Evolutionary conservation across 345 rosid genomes (phyloP).

Genomic region (Syzygium jambos): DNA sequence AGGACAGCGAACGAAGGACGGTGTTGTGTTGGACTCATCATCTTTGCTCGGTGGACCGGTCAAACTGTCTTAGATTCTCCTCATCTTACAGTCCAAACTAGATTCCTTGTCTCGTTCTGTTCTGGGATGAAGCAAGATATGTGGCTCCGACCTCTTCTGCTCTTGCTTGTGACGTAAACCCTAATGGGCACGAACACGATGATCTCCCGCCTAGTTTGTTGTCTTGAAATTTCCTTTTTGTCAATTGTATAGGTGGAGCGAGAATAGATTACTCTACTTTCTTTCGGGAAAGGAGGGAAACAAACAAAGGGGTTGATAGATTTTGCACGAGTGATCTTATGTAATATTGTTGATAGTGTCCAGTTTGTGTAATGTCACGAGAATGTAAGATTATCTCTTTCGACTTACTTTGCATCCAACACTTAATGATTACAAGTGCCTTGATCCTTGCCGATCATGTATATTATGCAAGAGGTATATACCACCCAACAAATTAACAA

Average conservation of each 20-base stretch:
- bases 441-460: background rate
- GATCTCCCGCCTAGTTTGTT: background rate
- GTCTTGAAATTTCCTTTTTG: background rate
- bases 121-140: background rate
- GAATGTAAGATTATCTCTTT: background rate
- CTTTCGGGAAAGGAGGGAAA: background rate
- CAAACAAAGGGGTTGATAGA: background rate
- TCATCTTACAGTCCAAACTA: background rate
- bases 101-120: background rate
- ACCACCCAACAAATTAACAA: background rate
- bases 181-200: background rate
- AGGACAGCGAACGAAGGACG: background rate
- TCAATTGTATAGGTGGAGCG: background rate
- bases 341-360: background rate
- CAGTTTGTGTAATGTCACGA: background rate
- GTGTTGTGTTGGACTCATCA: background rate
- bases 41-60: background rate
- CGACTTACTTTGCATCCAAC: background rate
- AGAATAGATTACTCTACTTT: background rate
- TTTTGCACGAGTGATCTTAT: background rate
- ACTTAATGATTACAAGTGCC: background rate
- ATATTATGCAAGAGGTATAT: background rate
- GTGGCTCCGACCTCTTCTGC: background rate
- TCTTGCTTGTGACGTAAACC: background rate
- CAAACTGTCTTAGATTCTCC: background rate